phyloP scores from a whole-genome alignment of 1,284 basidiomycete genomes.

The Ceratobasidium sp. region DNA sequence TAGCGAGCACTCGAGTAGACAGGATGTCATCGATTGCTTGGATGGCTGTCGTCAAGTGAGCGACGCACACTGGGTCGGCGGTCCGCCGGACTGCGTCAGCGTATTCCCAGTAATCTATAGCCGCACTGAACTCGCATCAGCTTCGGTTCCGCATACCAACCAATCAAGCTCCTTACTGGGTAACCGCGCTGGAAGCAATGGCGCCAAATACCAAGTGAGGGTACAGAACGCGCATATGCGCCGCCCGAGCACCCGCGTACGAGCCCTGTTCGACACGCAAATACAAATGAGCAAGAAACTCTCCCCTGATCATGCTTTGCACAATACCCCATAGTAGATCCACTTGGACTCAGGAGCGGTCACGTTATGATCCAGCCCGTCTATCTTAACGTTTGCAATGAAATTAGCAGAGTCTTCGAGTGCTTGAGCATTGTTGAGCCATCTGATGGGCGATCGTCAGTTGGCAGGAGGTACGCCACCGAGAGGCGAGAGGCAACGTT shows the following conservation, averaged over 20 bases:
- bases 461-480: conserved; percentile 1
- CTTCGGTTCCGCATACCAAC: conserved; percentile 41
- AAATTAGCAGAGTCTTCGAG: conserved; percentile 94
- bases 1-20: conserved; percentile 54
- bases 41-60: conserved; percentile 70
- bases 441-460: conserved; percentile 54
- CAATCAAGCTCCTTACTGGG: conserved; percentile 20
- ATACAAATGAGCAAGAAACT: background rate
- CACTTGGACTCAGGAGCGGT: conserved; percentile 76
- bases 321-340: conserved; percentile 91
- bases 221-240: conserved; percentile 88
- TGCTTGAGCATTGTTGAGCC: conserved; percentile 88
- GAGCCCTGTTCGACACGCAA: conserved; percentile 68
- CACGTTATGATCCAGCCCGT: conserved; percentile 71
- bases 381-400: conserved; percentile 72
- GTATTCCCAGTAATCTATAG: conserved; percentile 80
- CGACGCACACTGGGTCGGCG: conserved; percentile 74
- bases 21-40: conserved; percentile 68
- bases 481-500: conserved; percentile 32
- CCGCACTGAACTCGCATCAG: conserved; percentile 55
- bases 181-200: conserved; percentile 81
- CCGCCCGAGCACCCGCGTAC: conserved; percentile 92
- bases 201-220: conserved; percentile 90
- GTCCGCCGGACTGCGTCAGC: conserved; percentile 83
- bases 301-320: background rate